Evolutionary conservation across 2,329 filamentous ascomycete genomes (phyloP).

Genomic region (Ascosphaera apis): DNA sequence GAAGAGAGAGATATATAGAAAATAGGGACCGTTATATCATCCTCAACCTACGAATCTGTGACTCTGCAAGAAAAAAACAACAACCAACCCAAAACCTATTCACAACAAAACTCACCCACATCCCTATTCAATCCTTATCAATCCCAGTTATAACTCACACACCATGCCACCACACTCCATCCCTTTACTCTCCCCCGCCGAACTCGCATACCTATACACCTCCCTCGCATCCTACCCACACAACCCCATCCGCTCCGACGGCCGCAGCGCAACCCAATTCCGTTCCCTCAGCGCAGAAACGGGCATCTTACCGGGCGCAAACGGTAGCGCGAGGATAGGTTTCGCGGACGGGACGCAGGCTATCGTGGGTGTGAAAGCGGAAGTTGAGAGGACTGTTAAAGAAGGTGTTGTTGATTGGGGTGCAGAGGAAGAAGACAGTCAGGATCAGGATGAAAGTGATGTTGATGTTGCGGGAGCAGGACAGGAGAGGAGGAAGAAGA

Average conservation of each 20-base stretch:
- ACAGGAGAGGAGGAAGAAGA: conserved; percentile 6
- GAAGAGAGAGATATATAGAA: no score
- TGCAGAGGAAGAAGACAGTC: conserved; percentile 11
- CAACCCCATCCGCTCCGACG: conserved; percentile 65
- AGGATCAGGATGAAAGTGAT: conserved; percentile 6
- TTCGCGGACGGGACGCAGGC: conserved; percentile 92
- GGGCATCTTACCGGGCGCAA: conserved; percentile 67
- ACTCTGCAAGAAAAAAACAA: no score
- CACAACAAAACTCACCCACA: no score
- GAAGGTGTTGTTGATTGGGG: conserved; percentile 15
- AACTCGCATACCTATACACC: conserved; percentile 83
- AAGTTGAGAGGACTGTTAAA: conserved; percentile 52
- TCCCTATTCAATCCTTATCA: conserved; percentile 22
- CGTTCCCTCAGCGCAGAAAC: conserved; percentile 77
- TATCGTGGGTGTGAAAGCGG: conserved; percentile 84
- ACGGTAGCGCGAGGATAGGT: conserved; percentile 80
- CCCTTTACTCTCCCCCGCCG: conserved; percentile 67
- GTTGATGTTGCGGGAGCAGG: conserved; percentile 9
- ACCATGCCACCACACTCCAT: conserved; percentile 5
- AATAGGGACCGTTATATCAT: no score
- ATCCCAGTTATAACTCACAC: no score
- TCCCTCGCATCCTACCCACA: conserved; percentile 53
- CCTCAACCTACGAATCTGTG: no score
- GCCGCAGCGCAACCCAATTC: conserved; percentile 62
- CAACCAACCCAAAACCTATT: no score